Conservation (phyloP, 139 green algal species). For the Tetradesmus lagerheimii region DNA sequence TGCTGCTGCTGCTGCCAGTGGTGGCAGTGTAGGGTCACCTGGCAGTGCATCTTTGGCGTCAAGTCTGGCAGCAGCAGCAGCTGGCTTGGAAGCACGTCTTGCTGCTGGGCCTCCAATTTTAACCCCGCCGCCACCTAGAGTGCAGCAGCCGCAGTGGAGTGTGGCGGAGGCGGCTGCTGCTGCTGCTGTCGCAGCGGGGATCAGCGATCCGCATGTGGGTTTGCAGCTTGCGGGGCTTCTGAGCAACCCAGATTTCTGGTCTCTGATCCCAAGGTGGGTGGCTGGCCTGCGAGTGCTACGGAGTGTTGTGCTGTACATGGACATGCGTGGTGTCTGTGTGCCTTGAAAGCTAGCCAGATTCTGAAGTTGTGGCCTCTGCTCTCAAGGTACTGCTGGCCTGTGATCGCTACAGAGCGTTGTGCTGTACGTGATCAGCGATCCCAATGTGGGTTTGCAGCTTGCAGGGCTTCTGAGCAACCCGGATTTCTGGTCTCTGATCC, state of each 20-base stretch:
- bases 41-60: background rate
- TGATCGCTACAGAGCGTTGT: no score
- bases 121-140: background rate
- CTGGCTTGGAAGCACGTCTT: background rate
- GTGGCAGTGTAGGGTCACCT: background rate
- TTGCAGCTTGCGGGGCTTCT: background rate
- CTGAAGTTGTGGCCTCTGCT: no score
- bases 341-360: no score
- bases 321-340: no score
- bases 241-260: background rate
- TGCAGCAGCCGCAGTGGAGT: background rate
- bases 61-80: background rate
- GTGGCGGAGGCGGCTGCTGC: background rate
- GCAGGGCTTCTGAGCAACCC: no score
- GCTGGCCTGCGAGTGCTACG: no score
- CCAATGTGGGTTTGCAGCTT: background rate
- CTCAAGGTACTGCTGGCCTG: no score
- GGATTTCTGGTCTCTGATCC: no score
- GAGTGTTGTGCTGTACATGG: no score
- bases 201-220: background rate
- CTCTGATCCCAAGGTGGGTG: background rate
- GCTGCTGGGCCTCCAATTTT: background rate
- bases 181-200: no score
- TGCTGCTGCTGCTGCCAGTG: constrained; percentile 30
- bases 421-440: no score